Conservation (phyloP, 129 eudicot genomes). For the Flaveria robusta region DNA sequence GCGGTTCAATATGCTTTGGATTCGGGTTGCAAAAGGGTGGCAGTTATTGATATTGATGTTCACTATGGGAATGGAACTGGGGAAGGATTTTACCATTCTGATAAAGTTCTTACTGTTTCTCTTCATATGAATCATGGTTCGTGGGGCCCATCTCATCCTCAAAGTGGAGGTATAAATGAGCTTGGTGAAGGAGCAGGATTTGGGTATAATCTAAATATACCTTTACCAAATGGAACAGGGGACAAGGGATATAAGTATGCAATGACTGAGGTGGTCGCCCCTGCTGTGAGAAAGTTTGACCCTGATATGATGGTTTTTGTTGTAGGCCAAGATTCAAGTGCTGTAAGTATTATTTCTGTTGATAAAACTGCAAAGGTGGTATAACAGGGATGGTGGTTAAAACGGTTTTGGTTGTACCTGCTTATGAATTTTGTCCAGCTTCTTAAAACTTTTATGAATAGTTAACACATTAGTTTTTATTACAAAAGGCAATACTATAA, state of each 20-base stretch:
- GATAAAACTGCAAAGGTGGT: background rate
- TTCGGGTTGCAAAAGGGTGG: slow-evolving; percentile 61
- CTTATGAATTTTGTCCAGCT: background rate
- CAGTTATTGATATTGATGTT: slow-evolving; percentile 83
- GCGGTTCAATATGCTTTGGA: slow-evolving; percentile 72
- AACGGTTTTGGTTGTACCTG: background rate
- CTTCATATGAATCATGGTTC: slow-evolving; percentile 99
- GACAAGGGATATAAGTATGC: slow-evolving; percentile 77
- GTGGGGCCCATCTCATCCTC: slow-evolving; percentile 96
- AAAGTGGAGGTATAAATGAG: slow-evolving; percentile 68
- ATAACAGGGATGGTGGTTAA: background rate
- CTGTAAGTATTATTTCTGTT: slow-evolving; percentile 63
- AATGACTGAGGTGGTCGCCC: slow-evolving; percentile 65
- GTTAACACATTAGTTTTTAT: background rate
- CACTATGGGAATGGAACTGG: slow-evolving; percentile 98
- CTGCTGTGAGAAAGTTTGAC: slow-evolving; percentile 67
- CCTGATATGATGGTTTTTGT: slow-evolving; percentile 90
- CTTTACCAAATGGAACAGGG: slow-evolving; percentile 94
- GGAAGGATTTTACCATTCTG: slow-evolving; percentile 74
- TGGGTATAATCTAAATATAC: slow-evolving; percentile 86
- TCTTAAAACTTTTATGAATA: background rate
- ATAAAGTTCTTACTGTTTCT: slow-evolving; percentile 80
- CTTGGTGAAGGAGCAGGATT: slow-evolving; percentile 79
- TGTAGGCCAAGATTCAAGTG: slow-evolving; percentile 94
- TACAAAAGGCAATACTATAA: background rate